Conservation (phyloP, 1,284 basidiomycete species). For the Trichosporon coremiiforme region DNA sequence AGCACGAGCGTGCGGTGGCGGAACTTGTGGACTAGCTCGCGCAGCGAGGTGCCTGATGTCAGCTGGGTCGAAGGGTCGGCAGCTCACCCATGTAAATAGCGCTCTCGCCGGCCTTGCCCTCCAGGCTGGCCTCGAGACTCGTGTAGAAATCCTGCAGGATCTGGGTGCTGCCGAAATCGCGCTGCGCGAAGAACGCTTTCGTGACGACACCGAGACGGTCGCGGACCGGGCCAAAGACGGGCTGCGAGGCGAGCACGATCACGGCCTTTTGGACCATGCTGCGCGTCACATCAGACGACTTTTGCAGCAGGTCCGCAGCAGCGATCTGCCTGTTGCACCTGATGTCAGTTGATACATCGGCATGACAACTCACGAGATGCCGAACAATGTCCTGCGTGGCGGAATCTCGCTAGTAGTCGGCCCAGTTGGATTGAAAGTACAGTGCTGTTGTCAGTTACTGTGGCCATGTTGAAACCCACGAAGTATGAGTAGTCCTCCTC, state of each 20-base stretch:
- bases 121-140: slow-evolving; percentile 64
- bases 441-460: slow-evolving; percentile 59
- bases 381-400: slow-evolving; percentile 71
- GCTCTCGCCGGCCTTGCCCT: slow-evolving; percentile 49
- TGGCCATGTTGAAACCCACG: slow-evolving; percentile 44
- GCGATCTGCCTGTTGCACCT: slow-evolving; percentile 96
- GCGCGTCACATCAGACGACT: slow-evolving; percentile 84
- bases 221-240: slow-evolving; percentile 65
- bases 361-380: slow-evolving; percentile 85
- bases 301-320: slow-evolving; percentile 75
- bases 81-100: slow-evolving; percentile 54
- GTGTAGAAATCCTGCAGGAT: slow-evolving; percentile 81
- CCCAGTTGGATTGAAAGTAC: slow-evolving; percentile 58
- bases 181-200: slow-evolving; percentile 81
- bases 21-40: slow-evolving; percentile 92
- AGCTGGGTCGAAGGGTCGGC: slow-evolving; percentile 12
- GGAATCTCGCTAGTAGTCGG: slow-evolving; percentile 45
- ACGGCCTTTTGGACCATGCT: slow-evolving; percentile 98
- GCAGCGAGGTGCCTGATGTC: slow-evolving; percentile 74
- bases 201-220: slow-evolving; percentile 96
- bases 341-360: slow-evolving; percentile 25
- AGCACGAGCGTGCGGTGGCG: slow-evolving; percentile 86
- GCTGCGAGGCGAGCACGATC: slow-evolving; percentile 86
- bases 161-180: slow-evolving; percentile 78
- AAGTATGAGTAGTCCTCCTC: slow-evolving; percentile 98